Evolutionary conservation across 73 alveolate genomes (phyloP), one percentile per base, ranked within the genome.

Genomic region (Paramecium tetraurelia): DNA sequence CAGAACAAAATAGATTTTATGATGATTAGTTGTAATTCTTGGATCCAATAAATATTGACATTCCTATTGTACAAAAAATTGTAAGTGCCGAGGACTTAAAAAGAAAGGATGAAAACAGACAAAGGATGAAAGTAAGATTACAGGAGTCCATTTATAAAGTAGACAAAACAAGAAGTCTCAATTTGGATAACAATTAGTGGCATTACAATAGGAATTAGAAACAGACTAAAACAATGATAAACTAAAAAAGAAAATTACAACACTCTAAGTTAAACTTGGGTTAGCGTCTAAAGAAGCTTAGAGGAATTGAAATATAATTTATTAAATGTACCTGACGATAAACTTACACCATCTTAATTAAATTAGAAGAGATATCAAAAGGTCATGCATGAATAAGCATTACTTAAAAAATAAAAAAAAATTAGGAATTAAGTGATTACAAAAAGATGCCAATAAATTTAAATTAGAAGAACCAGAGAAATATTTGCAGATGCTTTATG

Each of bases 381-480:
- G 8, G 57, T 80, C 14, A 44, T 80, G 90, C 48, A 44, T 43
- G 90, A 80, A 21, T 80, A 80, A 35, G 90, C 90, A 41, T 20
- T 18, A 9, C 9, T 24, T 11, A 80, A 46, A 46, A 80, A 46
- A 48, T 27, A 40, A 41, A 80, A 41, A 80, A 80, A 35, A 80
- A 80, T 80, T 46, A 80, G 20, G 90, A 80, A 48, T 80, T 43
- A 80, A 80, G 27, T 44, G 43, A 80, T 14, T 31, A 48, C 18
- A 80, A 44, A 27, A 80, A n/a, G 90, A 80, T 31, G 90, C 90
- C 3, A 80, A 48, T 31, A 80, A 80, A 80, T 80, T 80, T 27
- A 80, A 80, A 46, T 43, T 80, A 80, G 90, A 80, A 20, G 90
- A 80, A 44, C 90, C 90, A 20, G 90, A 80, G 16, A 80, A 80